Base-by-base conservation (phyloP, 78 protist genomes). In the Dictyostelium intermedium region DNA sequence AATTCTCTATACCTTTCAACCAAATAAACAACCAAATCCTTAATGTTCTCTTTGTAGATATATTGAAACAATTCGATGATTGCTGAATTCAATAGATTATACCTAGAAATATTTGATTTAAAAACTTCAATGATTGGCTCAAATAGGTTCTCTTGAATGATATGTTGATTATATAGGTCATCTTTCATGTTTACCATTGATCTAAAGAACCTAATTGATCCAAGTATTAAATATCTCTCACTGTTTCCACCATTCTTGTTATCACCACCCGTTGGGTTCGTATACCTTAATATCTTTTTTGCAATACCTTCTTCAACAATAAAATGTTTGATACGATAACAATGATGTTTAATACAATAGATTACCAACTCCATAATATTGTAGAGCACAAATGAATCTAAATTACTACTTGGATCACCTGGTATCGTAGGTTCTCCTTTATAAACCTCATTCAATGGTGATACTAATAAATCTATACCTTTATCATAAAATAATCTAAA, bases 1-100 rank as follows among this genome's bases (percentile, higher is more conserved):
- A 60, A 23, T 2, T 69, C 91, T 39, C 78, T 47, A 73, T 85
- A 95, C 34, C 56, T 7, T 45, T 92, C 91, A 13, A 82, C 93
- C 13, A 95, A 37, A 74, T 92, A 84, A 8, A 69, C 50, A 27
- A 97, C 39, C 37, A 97, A 89, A 11, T 16, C 47, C 60, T 69
- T 86, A 70, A 96, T 69, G 20, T 97, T 95, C 76, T 97, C 97
- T 73, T 47, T 45, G 61, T 82, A 73, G 83, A 91, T 35, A 34
- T 84, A 92, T 32, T 97, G 96, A 23, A 97, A 32, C 63, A 97
- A 85, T 14, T 96, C 98, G 34, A 97, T 83, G 43, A 96, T 53
- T 32, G 97, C 95, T 3, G 97, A 92, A 69, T 96, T 95, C n/a
- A 96, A 13, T 56, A 95, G 91, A 47, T 96, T 96, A 82, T 95